Evolutionary conservation across 768 basidiomycete species (phyloP).

Genomic region (Tylopilus plumbeoviolaceoides): DNA sequence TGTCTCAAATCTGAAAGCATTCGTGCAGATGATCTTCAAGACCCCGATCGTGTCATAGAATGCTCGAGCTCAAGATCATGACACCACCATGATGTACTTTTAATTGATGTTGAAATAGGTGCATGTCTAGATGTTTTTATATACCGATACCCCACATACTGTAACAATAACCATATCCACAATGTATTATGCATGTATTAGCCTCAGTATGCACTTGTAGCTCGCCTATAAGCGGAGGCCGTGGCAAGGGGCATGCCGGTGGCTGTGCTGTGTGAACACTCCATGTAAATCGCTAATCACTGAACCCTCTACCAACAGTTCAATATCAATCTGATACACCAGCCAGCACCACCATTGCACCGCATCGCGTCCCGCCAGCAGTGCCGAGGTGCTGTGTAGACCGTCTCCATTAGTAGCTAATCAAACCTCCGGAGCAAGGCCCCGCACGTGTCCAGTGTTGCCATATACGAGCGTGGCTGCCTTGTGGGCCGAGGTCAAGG

Average conservation of each 20-base stretch:
- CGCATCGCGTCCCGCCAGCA: background rate
- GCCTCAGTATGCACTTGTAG: background rate
- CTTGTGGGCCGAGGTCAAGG: slow-evolving; percentile 11
- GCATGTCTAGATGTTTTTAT: slow-evolving; percentile 3
- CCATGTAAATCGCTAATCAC: background rate
- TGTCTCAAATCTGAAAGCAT: slow-evolving; percentile 20
- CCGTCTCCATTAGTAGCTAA: slow-evolving; percentile 4
- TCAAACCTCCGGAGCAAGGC: slow-evolving; percentile 16
- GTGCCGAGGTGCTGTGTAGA: background rate
- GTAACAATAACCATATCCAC: slow-evolving; percentile 14
- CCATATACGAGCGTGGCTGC: slow-evolving; percentile 7
- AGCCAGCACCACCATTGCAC: background rate
- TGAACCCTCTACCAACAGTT: background rate
- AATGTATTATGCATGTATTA: slow-evolving; percentile 8
- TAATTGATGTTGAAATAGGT: background rate
- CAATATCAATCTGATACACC: background rate
- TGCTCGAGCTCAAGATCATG: background rate
- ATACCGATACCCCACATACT: slow-evolving; percentile 15
- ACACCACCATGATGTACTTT: too few relatives aligned
- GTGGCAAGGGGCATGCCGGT: background rate
- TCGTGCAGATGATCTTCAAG: slow-evolving; percentile 29
- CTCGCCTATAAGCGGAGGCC: too few relatives aligned
- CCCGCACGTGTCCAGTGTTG: slow-evolving; percentile 14
- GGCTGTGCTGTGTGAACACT: background rate
- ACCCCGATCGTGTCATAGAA: slow-evolving; percentile 27